Evolutionary conservation across 805 yeast genomes (phyloP), one percentile per base, ranked within the genome.

Genomic region (Wickerhamomyces hampshirensis): DNA sequence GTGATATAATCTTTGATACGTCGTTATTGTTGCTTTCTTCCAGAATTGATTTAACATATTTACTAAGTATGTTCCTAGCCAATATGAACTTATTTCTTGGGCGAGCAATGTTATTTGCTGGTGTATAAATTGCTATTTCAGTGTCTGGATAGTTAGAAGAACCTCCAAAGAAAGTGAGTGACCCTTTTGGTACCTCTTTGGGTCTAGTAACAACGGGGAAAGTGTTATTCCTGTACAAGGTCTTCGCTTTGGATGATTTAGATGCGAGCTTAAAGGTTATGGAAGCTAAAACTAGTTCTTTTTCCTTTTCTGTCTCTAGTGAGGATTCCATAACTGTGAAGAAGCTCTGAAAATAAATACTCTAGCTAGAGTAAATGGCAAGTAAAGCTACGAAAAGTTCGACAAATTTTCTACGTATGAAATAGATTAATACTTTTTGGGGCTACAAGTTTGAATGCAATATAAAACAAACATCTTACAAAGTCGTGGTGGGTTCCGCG

Each of bases 61-160:
- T 42, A 30, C 38, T 46, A 26, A 48, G 18, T 5, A 48, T 35
- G 4, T 35, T 29, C 21, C 53, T 34, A 0, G 51, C 50, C 5
- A 49, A 23, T n/a, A 49, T 47, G 19, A 49, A 49, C 21, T 37
- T 39, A 26, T 49, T 49, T 24, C 50, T 34, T n/a, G 53, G 53
- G 4, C 42, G 31, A 3, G 42, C 16, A 13, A 43, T 31, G 11
- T 30, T 35, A 9, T 18, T 32, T 4, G 34, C 21, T 9, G 36
- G 26, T 5, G 16, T 18, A 14, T 29, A 29, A 9, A 26, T 13
- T 13, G 19, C 17, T 14, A 17, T 14, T 11, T 31, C 33, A 8
- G 23, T 3, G 9, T 21, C 17, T 8, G 11, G 11, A 7, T 21
- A 8, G 11, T 21, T 21, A 8, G 10, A 8, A 11, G 11, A 21